Percentiles rank a stretch among this genome's conserved stretches.
These are phyloP conservation scores for Xerocomus nothofagi DNA, from an alignment of 1,284 basidiomycete genomes.

Conservation along the genomic window DNA sequence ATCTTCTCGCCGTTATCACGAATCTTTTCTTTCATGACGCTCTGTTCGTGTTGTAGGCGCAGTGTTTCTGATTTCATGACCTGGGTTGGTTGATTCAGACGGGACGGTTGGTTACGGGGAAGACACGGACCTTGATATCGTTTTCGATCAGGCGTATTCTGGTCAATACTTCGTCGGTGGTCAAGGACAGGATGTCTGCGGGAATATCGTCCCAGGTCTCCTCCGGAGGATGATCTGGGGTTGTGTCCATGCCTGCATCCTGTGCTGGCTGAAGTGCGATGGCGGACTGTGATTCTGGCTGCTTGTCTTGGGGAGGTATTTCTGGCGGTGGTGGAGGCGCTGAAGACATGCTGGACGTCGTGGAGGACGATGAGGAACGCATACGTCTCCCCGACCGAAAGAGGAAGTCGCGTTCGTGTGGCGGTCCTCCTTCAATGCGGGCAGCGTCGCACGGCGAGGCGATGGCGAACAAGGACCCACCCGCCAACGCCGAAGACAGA, in stretches of 20 bases:
- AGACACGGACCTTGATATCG: conserved; percentile 76
- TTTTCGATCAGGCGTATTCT: conserved; percentile 91
- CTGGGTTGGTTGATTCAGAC: conserved; percentile 40
- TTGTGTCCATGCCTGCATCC: conserved; percentile 66
- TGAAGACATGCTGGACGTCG: conserved; percentile 56
- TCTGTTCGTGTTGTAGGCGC: conserved; percentile 91
- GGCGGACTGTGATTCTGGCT: conserved; percentile 37
- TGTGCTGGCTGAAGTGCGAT: conserved; percentile 31
- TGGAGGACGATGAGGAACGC: conserved; percentile 32
- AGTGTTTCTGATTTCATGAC: conserved; percentile 95
- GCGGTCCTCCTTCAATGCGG: not conserved
- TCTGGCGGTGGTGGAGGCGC: conserved; percentile 52
- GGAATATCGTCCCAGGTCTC: conserved; percentile 85
- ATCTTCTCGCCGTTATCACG: conserved; percentile 98
- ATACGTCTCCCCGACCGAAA: conserved; percentile 37
- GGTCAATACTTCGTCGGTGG: conserved; percentile 82
- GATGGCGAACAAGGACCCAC: conserved; percentile 36
- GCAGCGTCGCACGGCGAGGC: not conserved
- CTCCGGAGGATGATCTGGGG: conserved; percentile 65
- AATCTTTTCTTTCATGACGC: conserved; percentile 97
- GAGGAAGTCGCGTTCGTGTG: conserved; percentile 17
- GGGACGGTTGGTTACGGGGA: not conserved
- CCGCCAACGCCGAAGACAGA: conserved; percentile 59
- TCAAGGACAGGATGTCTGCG: conserved; percentile 71
- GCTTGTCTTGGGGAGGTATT: conserved; percentile 47